A percentile compares a stretch with the other conserved stretches of the same genome.
phyloP scores from a whole-genome alignment of 306 rosid genomes.

The Cotoneaster glaucophyllus region DNA sequence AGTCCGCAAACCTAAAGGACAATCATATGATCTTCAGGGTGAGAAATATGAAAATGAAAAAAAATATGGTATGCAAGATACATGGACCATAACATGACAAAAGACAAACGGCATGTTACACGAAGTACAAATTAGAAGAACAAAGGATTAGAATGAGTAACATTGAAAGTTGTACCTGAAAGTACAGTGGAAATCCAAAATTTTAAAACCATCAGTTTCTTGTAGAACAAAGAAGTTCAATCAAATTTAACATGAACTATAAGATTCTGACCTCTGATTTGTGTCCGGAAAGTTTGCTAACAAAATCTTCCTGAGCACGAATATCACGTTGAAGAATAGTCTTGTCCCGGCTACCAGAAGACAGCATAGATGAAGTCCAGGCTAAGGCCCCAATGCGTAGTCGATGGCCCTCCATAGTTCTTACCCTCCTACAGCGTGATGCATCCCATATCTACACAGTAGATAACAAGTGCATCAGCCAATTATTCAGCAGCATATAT shows the following conservation, averaged over 20 bases:
- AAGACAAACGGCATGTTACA: background rate
- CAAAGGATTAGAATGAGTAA: background rate
- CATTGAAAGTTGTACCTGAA: background rate
- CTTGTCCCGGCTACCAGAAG: constrained; percentile 89
- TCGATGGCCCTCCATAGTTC: constrained; percentile 85
- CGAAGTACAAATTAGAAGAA: background rate
- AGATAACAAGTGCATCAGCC: constrained; percentile 18
- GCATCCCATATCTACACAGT: constrained; percentile 87
- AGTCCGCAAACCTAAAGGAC: constrained; percentile 85
- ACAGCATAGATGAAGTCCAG: constrained; percentile 77
- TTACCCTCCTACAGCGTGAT: constrained; percentile 71
- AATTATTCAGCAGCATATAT: background rate
- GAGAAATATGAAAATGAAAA: background rate
- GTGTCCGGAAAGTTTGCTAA: constrained; percentile 82
- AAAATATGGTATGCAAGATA: background rate
- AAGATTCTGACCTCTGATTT: constrained; percentile 70
- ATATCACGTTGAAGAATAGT: constrained; percentile 87
- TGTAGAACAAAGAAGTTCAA: constrained; percentile 1
- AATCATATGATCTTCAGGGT: constrained; percentile 13
- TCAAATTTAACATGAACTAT: constrained; percentile 18
- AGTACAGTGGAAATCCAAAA: too few species aligned
- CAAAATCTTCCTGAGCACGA: constrained; percentile 81
- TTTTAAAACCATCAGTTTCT: background rate
- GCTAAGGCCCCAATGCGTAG: constrained; percentile 83
- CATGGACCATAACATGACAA: background rate